A percentile compares a stretch with the other conserved stretches of the same genome.
Evolutionary conservation across 108 stramenopile genomes (phyloP).

Genomic region (Mediolabrus comicus): DNA sequence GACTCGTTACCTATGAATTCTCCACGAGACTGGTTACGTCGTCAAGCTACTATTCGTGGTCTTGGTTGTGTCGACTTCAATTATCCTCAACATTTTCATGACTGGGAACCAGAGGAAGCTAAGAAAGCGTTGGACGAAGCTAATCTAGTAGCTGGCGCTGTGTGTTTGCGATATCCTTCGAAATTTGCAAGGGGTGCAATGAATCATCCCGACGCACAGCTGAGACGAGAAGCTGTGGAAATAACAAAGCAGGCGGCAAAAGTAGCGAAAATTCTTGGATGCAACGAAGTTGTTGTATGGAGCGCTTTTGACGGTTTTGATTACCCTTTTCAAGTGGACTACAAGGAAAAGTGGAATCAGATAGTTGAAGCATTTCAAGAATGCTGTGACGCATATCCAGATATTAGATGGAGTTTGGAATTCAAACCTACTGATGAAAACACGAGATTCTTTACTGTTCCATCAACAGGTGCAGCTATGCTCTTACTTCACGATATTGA

Average conservation of each 20-base stretch:
- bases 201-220: conserved; percentile 65
- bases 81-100: conserved; percentile 82
- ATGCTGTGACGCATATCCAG: conserved; percentile 81
- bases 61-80: conserved; percentile 87
- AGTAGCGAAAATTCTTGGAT: conserved; percentile 60
- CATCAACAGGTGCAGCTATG: conserved; percentile 82
- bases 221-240: conserved; percentile 70
- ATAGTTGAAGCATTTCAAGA: conserved; percentile 75
- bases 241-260: conserved; percentile 74
- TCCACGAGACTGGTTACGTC: conserved; percentile 59
- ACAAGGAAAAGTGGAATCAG: conserved; percentile 78
- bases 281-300: conserved; percentile 84
- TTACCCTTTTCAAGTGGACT: conserved; percentile 79
- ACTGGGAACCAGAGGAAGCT: conserved; percentile 46
- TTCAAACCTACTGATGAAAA: conserved; percentile 92
- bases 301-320: conserved; percentile 88
- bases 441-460: conserved; percentile 85
- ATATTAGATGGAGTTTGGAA: conserved; percentile 79
- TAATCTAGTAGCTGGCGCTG: conserved; percentile 73
- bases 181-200: conserved; percentile 82
- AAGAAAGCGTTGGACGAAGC: conserved; percentile 59
- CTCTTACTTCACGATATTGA: conserved; percentile 73
- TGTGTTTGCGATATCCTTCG: conserved; percentile 81
- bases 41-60: conserved; percentile 68
- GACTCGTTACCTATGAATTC: conserved; percentile 18